Conservation (phyloP, 352 stramenopile species). For the Thraustotheca clavata region DNA sequence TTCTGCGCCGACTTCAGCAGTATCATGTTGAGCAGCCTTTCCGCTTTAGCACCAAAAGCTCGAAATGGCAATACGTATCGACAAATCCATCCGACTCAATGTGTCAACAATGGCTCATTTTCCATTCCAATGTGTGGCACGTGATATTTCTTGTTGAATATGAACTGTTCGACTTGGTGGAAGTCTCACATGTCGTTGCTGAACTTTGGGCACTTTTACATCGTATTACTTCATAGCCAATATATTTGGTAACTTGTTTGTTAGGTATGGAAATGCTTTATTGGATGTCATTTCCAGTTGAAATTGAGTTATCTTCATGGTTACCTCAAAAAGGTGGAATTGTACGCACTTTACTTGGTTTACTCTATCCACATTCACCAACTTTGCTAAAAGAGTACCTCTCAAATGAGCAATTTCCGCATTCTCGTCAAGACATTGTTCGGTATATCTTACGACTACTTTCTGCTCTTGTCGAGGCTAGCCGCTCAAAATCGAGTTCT, state of each 20-base stretch:
- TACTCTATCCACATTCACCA: not conserved
- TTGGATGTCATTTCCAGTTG: constrained; percentile 12
- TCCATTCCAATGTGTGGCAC: constrained; percentile 18
- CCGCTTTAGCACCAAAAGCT: not conserved
- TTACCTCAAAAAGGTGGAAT: constrained; percentile 9
- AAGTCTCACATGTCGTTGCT: not conserved
- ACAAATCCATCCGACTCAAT: constrained; percentile 1
- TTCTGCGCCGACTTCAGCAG: not conserved
- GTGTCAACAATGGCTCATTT: constrained; percentile 3
- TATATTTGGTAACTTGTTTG: not conserved
- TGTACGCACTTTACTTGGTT: not conserved
- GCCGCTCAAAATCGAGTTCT: not conserved
- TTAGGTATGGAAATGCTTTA: constrained; percentile 19
- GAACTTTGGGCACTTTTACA: constrained; percentile 2
- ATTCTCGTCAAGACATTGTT: not conserved
- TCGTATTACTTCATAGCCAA: not conserved
- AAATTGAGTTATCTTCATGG: not conserved
- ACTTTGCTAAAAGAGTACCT: not conserved
- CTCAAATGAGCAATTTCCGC: constrained; percentile 7
- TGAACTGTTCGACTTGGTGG: not conserved
- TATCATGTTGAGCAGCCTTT: not conserved
- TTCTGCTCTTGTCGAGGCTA: not conserved
- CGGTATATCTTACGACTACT: constrained; percentile 1
- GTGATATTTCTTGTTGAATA: constrained; percentile 14
- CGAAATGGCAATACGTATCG: constrained; percentile 20